Evolutionary conservation across 129 eudicot genomes (phyloP).

Genomic region (Chrysanthemum makinoi): DNA sequence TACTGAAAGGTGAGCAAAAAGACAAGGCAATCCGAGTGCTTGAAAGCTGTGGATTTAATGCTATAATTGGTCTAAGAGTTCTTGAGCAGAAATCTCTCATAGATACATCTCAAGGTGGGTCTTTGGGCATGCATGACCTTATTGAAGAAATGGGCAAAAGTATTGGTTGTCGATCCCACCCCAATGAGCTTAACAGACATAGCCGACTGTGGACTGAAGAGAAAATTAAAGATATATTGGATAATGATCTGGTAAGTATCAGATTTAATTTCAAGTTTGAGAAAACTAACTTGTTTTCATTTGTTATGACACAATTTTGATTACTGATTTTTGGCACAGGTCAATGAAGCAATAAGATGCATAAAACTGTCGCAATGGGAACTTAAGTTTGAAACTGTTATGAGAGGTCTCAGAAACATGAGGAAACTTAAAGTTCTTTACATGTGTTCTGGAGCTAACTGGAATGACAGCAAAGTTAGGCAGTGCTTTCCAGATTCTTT

Average conservation of each 20-base stretch:
- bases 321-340: not conserved
- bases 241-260: no score
- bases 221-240: no score
- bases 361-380: not conserved
- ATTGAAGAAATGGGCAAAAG: not conserved
- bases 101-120: not conserved
- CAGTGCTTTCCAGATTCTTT: conserved; percentile 2
- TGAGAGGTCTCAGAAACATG: not conserved
- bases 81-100: conserved; percentile 2
- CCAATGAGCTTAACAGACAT: not conserved
- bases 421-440: not conserved
- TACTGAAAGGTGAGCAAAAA: no score
- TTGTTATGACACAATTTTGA: no score
- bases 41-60: conserved; percentile 1
- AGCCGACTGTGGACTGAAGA: conserved; percentile 9
- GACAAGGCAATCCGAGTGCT: not conserved
- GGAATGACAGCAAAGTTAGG: not conserved
- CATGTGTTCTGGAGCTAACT: not conserved
- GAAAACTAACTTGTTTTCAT: no score
- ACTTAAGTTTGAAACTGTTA: not conserved
- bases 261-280: no score
- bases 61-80: not conserved
- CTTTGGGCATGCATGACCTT: conserved; percentile 4
- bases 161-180: not conserved
- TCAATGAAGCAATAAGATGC: not conserved